Base-by-base conservation (phyloP, 1,284 basidiomycete genomes). In the Microstroma glucosiphilum region DNA sequence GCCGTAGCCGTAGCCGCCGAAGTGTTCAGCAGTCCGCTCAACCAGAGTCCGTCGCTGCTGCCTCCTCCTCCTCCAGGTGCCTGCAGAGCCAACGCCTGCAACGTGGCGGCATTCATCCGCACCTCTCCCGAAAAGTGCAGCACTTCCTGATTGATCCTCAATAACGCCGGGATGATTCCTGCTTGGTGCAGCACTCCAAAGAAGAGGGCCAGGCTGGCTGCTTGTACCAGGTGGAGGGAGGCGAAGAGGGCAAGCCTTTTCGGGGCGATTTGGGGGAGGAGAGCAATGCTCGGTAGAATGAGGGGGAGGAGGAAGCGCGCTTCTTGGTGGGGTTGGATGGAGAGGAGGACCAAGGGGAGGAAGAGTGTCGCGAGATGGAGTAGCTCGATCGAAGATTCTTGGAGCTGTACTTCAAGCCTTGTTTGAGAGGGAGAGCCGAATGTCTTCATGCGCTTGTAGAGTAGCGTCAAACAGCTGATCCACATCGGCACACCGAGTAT, bases 291-390 rank as follows among this genome's bases (percentile, higher is more conserved):
- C 0, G 79, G 79, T 2, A 79, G 56, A 21, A 72, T 43, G 19
- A 80, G 68, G 0, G 80, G 71, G 0, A 80, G 60, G 6, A 80
- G 68, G 60, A 80, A 80, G 13, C 80, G 72, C 11, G 79, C 72
- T 59, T 80, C 80, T 60, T 80, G 80, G 51, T 80, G 80, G 1
- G 79, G 78, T 15, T 73, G 73, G 23, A 76, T 58, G 9, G 80
- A 80, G 1, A 80, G 71, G 17, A 72, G 25, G 1, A 53, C 30
- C 26, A 73, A 60, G 9, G 67, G 61, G 42, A 72, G 40, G 48
- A 64, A 12, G 53, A 70, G 61, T 6, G 55, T 46, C 12, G 26
- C 13, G 48, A 63, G 58, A 30, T 56, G 53, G 49, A 26, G 23
- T 54, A 49, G 40, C 17, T 7, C 30, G 37, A 12, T 40, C 37